Evolutionary conservation across 2,329 filamentous ascomycete species (phyloP).

Genomic region (Ophiosphaerella korrae): DNA sequence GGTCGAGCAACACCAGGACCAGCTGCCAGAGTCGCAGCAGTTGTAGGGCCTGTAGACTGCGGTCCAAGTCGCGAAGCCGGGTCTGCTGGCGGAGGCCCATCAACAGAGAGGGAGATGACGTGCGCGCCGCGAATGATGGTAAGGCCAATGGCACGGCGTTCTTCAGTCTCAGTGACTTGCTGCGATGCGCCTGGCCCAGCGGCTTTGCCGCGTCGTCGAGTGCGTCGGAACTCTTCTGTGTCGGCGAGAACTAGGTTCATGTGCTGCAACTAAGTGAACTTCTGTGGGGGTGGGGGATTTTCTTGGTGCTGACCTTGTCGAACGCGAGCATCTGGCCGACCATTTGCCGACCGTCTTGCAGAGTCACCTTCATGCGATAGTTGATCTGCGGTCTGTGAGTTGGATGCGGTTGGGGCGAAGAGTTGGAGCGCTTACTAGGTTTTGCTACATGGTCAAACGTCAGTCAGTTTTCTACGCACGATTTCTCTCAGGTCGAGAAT

Average conservation of each 20-base stretch:
- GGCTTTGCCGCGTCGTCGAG: conserved; percentile 62
- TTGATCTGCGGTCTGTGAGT: conserved; percentile 73
- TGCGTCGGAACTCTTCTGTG: conserved; percentile 67
- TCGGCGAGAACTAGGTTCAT: conserved; percentile 99
- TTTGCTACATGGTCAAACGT: conserved; percentile 60
- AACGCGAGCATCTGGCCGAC: conserved; percentile 98
- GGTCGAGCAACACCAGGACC: conserved; percentile 91
- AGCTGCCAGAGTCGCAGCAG: conserved; percentile 68
- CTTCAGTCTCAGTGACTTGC: conserved; percentile 80
- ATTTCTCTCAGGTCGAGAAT: conserved; percentile 47
- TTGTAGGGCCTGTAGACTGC: conserved; percentile 68
- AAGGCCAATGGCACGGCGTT: conserved; percentile 95
- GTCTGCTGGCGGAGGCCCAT: conserved; percentile 93
- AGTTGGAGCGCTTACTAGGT: conserved; percentile 60
- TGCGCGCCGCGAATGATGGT: conserved; percentile 94
- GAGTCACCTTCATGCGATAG: conserved; percentile 96
- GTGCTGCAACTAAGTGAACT: conserved; percentile 64
- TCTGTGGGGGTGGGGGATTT: neutral
- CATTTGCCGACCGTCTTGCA: conserved; percentile 95
- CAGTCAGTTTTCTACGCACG: conserved; percentile 51
- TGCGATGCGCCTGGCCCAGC: conserved; percentile 66
- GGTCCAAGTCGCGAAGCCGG: conserved; percentile 85
- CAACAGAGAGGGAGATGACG: conserved; percentile 92
- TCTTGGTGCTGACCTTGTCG: conserved; percentile 72
- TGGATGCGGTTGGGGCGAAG: conserved; percentile 14